Base-by-base conservation (phyloP, 257 asterid species). In the Salvia splendens region DNA sequence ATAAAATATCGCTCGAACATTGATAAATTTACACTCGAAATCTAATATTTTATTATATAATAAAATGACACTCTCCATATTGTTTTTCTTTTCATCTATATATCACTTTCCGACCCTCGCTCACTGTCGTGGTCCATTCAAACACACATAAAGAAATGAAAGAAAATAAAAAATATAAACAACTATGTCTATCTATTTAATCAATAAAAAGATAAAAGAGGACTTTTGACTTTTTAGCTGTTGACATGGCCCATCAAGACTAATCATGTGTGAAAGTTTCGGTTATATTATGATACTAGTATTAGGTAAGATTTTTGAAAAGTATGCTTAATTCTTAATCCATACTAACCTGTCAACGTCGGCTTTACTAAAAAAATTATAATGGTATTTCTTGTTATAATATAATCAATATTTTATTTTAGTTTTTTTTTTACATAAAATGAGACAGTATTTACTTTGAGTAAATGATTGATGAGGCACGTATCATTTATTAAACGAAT, bases 171-270 rank as follows among this genome's bases (percentile, higher is more conserved):
- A 52, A 41, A 16, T 12, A 10, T 5, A 15, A 59, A 68, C 7
- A 59, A 35, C 3, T 33, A 3, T 14, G 0, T 9, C 5, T 12
- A 12, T 46, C 5, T 11, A 11, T 14, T 6, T 12, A 35, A 15
- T 10, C 8, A 36, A 16, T 5, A 20, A 15, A 9, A 48, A 67
- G 10, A 5, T 51, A 68, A 65, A 73, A 70, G 75, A 61, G 30
- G 63, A 38, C 17, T 61, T 42, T 74, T 65, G 76, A 74, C 77
- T 70, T 77, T 77, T 28, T 54, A 67, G 78, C 78, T 77, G 81
- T 72, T 48, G 40, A 54, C 46, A 67, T 67, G 78, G 81, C n/a
- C 77, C 81, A 66, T 38, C 17, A 73, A 16, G 56, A 42, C 16
- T 55, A 43, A 73, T 68, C 52, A 62, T 48, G 73, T 33, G 24